Evolutionary conservation across 345 rosid species (phyloP).

Genomic region (Ailanthus altissimus): DNA sequence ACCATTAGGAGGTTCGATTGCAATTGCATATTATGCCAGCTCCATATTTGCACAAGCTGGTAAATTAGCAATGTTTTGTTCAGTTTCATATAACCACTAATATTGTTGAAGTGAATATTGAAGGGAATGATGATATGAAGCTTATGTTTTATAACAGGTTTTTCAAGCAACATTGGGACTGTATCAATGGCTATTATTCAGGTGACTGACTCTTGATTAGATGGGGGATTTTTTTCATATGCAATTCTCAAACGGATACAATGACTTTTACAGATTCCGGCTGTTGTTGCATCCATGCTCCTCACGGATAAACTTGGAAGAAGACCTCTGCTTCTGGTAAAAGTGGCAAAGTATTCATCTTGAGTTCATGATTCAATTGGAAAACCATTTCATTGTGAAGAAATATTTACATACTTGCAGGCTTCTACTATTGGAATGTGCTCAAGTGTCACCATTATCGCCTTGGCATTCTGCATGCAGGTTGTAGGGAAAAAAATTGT

Average conservation of each 20-base stretch:
- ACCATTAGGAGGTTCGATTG: constrained; percentile 52
- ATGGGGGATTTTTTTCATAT: background rate
- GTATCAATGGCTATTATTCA: background rate
- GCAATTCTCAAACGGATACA: background rate
- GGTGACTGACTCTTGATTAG: background rate
- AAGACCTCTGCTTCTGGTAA: constrained; percentile 40
- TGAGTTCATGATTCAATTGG: background rate
- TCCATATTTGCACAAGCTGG: constrained; percentile 56
- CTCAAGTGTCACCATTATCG: constrained; percentile 28
- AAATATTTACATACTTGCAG: constrained; percentile 5
- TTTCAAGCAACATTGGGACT: constrained; percentile 13
- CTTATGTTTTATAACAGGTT: background rate
- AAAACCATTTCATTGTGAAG: background rate
- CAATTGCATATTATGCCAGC: constrained; percentile 43
- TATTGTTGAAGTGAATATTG: background rate
- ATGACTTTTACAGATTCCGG: constrained; percentile 26
- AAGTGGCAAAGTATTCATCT: background rate
- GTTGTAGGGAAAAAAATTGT: too few species aligned
- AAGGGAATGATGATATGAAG: background rate
- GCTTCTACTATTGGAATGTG: constrained; percentile 26
- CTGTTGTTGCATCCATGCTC: background rate
- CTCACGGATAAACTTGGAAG: constrained; percentile 34
- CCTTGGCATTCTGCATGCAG: constrained; percentile 38
- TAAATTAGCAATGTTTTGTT: constrained; percentile 13
- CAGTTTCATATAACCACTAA: background rate